Base-by-base conservation (phyloP, 768 basidiomycete genomes). In the Boletus sp. region DNA sequence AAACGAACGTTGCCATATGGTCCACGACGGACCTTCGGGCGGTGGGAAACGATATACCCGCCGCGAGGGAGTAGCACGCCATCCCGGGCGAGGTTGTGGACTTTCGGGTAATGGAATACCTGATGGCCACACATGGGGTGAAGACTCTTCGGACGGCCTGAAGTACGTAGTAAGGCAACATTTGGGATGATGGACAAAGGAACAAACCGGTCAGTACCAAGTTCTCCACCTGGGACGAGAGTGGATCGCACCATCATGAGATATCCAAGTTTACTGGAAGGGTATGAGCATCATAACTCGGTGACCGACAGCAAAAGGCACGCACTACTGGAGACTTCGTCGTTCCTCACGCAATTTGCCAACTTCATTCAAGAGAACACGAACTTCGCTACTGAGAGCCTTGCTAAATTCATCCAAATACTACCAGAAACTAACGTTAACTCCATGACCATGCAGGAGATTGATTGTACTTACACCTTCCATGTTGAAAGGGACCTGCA, bases 321-420 rank as follows among this genome's bases (percentile, higher is more conserved):
- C 86, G 40, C 74, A 88, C 90, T 85, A 81, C 73, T 90, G 87
- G 24, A 92, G 75, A 12, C 76, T 79, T 30, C 87, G 82, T 64
- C 84, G 79, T 65, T 92, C 86, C 70, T 90, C 87, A 3, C 85
- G 82, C 39, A 92, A 75, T 56, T 84, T 87, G 29, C 89, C 88
- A 33, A 92, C 90, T 75, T 93, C 90, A 24, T 78, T 80, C 6
- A 92, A 78, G 11, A 93, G 77, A 78, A 88, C 84, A 18, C 87
- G 83, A 5, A 92, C 88, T 76, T 93, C 90, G 12, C 79, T 76
- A 2, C 88, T 85, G 47, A 92, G 71, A 6, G 87, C 82, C 70
- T 83, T 87, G 69, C 86, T 90, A 73, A 92, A 92, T 55, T 92
- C 89, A 59, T 92, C 85, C 18, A 92, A 78, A 68, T 91, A 92